Base-by-base conservation (phyloP, 108 stramenopile species). In the Discostella pseudostelligera region DNA sequence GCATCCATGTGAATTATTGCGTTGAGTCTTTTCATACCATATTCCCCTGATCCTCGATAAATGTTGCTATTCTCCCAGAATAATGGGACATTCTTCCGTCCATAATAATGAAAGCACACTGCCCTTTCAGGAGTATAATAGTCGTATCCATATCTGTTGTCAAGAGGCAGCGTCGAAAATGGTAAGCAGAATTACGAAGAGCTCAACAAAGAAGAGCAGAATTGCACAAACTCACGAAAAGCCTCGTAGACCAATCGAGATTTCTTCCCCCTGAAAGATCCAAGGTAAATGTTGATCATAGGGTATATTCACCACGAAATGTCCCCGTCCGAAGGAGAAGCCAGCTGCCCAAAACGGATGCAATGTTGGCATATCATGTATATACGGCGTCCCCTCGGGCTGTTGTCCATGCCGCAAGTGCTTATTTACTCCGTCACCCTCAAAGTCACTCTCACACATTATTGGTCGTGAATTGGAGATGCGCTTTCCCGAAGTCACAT, bases 311-410 rank as follows among this genome's bases (percentile, higher is more conserved):
- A 89, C 79, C 28, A 87, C 82, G 68, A 90, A 88, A 59, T 94
- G 93, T 14, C 92, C 90, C 13, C 92, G 76, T 12, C 87, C 79
- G 80, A 97, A 97, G 28, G 84, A 87, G 68, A 96, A 94, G 2
- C 97, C 97, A 8, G 95, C 94, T 5, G 97, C 97, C 92, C 94
- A 97, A 70, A 92, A 96, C 3, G 94, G 95, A 36, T 96, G 78
- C n/a, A 88, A 70, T 24, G 86, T 82, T 9, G 96, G 96, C 50
- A 49, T 56, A 35, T 58, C 72, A 39, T 70, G 73, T 57, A 70
- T 63, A 32, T 57, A 63, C 42, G 88, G 83, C 9, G 50, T 28
- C 6, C 88, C 92, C 69, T 93, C 92, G 0, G 92, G 92, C 67
- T 93, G 92, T 56, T 93, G 92, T 16, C 88, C 92, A 39, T 93